Conservation (phyloP, 1,284 basidiomycete genomes). For the Sporisorium iseilematis-ciliati region DNA sequence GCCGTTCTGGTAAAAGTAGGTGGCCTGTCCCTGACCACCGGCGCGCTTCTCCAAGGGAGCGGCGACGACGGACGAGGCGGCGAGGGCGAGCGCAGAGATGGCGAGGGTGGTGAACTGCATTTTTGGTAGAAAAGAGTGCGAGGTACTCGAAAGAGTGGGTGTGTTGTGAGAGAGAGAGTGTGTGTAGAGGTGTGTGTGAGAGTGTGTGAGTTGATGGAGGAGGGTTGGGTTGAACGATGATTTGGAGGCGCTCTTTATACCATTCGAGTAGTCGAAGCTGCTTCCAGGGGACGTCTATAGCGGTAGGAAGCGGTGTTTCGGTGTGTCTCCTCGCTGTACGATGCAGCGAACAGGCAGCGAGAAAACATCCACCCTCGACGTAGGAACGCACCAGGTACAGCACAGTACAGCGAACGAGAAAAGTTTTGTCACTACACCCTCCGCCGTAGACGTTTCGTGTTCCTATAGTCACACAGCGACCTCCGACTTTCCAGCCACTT, state of each 20-base stretch:
- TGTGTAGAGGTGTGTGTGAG: neutral
- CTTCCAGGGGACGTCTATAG: neutral
- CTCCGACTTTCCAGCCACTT: neutral
- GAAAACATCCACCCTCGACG: neutral
- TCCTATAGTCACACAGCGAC: neutral
- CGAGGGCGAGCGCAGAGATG: slow-evolving; percentile 41
- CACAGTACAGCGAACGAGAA: neutral
- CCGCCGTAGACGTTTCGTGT: too few species aligned
- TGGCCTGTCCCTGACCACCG: slow-evolving; percentile 39
- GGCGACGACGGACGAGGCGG: slow-evolving; percentile 38
- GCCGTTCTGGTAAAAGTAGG: slow-evolving; percentile 59
- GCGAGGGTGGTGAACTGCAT: slow-evolving; percentile 56
- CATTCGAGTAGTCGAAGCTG: neutral
- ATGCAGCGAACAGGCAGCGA: too few species aligned
- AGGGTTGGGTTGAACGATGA: neutral
- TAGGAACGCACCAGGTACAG: slow-evolving; percentile 3
- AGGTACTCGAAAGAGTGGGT: neutral
- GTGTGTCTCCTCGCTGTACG: neutral
- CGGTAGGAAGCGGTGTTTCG: neutral
- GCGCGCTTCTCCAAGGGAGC: slow-evolving; percentile 41
- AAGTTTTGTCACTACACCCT: neutral
- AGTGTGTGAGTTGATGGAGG: slow-evolving; percentile 6
- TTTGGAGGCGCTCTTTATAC: slow-evolving; percentile 26
- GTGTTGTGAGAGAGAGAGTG: neutral
- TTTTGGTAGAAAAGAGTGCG: slow-evolving; percentile 2